Base-by-base conservation (phyloP, 306 rosid species). In the Citrullus mucosospermus region DNA sequence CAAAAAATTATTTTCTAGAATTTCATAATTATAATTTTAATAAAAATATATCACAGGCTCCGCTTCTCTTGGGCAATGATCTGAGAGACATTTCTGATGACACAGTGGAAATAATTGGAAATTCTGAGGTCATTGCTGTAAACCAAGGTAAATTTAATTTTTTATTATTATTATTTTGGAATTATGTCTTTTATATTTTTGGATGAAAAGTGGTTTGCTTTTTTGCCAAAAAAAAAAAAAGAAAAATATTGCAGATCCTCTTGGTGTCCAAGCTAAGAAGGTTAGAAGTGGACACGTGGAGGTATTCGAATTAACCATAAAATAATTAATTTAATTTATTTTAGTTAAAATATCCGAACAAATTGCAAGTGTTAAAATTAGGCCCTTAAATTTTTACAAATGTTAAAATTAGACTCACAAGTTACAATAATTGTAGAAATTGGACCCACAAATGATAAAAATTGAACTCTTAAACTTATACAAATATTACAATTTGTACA, bases 41-140 rank as follows among this genome's bases (percentile, higher is more conserved):
- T 17, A 53, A 25, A 6, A 18, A 20, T 25, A 25, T 25, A 50
- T 34, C 86, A 74, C 85, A 94, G 97, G 98, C 98, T 86, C 98
- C 97, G 51, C 97, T 94, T 83, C 96, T 94, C 58, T 89, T 94
- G 17, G 98, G 98, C 9, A 90, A 96, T 75, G 96, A 94, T 83
- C 68, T 94, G 80, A 70, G 96, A 51, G 87, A 92, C 50, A 56
- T 94, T 81, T 87, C 93, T 4, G 85, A 84, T 81, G 98, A 94
- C 39, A 88, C 91, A 3, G 71, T 36, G 88, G 84, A 86, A 36
- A 94, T 94, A 43, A 57, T 94, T 43, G 25, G 90, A n/a, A 94
- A 92, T 30, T 72, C 88, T 75, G 93, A 92, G 84, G 97, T 92
- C 61, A 90, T 92, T 53, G 86, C 91, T 6, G 88, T 94, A 75